Percentiles rank a stretch among this genome's conserved stretches.
These are phyloP conservation scores for Solanum pinnatisectum DNA, from an alignment of 257 asterid genomes.

Conservation along the genomic window DNA sequence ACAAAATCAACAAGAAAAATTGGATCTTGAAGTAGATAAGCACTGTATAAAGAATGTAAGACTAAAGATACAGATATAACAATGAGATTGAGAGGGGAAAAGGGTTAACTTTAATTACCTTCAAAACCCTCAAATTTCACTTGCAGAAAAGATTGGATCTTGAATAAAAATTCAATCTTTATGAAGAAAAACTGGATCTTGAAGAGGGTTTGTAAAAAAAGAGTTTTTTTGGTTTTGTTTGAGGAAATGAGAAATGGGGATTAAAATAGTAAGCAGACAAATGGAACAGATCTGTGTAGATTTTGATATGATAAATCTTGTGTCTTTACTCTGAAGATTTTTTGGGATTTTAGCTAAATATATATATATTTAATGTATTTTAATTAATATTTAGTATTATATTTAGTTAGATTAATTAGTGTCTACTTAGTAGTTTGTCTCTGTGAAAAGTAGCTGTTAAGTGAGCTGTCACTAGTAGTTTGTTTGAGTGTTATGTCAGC, in stretches of 20 bases:
- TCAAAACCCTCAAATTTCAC: not conserved
- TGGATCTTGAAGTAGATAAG: slow-evolving; percentile 27
- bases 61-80: not conserved
- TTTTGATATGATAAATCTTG: not conserved
- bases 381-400: not conserved
- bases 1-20: slow-evolving; percentile 3
- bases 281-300: not conserved
- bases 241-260: not conserved
- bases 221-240: not conserved
- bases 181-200: not conserved
- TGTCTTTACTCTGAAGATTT: not conserved
- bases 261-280: not conserved
- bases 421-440: not conserved
- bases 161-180: not conserved
- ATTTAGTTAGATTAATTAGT: not conserved
- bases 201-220: not conserved
- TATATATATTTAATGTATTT: not conserved
- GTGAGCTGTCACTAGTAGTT: not conserved
- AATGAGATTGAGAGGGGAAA: not conserved
- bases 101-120: not conserved
- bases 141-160: not conserved
- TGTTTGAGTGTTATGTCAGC: not conserved
- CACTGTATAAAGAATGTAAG: not conserved
- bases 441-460: not conserved
- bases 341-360: not conserved